A percentile compares a stretch with the other conserved stretches of the same genome.
Evolutionary conservation across 2,329 filamentous ascomycete genomes (phyloP).

Genomic region (Exophiala alcalophila): DNA sequence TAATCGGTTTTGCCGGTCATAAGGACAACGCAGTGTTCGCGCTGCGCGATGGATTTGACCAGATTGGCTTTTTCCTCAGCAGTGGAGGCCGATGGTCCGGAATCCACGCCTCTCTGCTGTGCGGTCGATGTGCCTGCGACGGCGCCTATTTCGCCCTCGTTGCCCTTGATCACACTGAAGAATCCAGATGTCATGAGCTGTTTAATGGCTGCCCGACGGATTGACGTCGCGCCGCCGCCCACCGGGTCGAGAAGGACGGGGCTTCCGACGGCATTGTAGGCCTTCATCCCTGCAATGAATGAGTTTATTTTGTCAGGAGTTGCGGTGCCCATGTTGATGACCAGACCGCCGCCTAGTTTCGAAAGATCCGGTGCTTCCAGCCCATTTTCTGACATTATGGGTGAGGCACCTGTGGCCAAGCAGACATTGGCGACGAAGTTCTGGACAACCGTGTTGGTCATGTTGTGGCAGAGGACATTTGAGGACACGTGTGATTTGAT

Average conservation of each 20-base stretch:
- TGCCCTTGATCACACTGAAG: slow-evolving; percentile 89
- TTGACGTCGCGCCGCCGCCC: slow-evolving; percentile 76
- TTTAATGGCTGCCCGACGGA: slow-evolving; percentile 69
- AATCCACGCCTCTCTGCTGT: slow-evolving; percentile 83
- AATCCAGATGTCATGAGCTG: slow-evolving; percentile 70
- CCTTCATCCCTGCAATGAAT: slow-evolving; percentile 69
- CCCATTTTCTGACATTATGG: slow-evolving; percentile 90
- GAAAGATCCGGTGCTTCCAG: slow-evolving; percentile 80
- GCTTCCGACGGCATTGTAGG: slow-evolving; percentile 74
- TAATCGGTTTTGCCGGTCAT: slow-evolving; percentile 79
- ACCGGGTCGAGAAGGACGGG: slow-evolving; percentile 87
- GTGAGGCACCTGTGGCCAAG: slow-evolving; percentile 73
- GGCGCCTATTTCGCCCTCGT: slow-evolving; percentile 80
- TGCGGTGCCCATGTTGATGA: slow-evolving; percentile 94
- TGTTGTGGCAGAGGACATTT: slow-evolving; percentile 84
- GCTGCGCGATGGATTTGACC: slow-evolving; percentile 63
- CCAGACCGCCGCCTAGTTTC: slow-evolving; percentile 69
- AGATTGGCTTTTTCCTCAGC: slow-evolving; percentile 58
- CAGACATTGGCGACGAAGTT: slow-evolving; percentile 93
- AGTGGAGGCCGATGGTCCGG: slow-evolving; percentile 55
- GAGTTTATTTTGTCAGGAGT: slow-evolving; percentile 70
- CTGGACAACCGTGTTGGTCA: slow-evolving; percentile 95
- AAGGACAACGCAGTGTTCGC: slow-evolving; percentile 69
- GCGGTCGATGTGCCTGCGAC: slow-evolving; percentile 58
- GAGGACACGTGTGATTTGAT: slow-evolving; percentile 60